phyloP scores from a whole-genome alignment of 768 basidiomycete genomes.

The Mycena galopus region DNA sequence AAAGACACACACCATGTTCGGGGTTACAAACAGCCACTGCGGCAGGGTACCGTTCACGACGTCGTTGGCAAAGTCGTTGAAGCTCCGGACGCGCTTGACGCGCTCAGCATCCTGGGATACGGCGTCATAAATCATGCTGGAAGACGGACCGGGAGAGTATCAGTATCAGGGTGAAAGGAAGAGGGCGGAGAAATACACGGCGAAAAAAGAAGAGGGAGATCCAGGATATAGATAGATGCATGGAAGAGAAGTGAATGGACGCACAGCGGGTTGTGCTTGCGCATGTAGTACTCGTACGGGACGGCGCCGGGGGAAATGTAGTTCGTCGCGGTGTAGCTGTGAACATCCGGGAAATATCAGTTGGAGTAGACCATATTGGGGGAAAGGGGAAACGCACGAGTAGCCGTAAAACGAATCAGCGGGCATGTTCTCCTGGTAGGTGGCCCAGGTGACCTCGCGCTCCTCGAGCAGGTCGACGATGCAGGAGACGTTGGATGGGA shows the following conservation, averaged over 20 bases:
- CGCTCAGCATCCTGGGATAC: conserved; percentile 58
- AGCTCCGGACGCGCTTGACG: conserved; percentile 63
- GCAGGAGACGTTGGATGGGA: too few species aligned
- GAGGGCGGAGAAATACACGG: too few species aligned
- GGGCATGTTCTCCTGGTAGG: conserved; percentile 73
- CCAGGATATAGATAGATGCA: too few species aligned
- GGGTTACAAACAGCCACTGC: conserved; percentile 75
- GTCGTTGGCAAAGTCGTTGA: conserved; percentile 73
- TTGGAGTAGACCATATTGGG: background rate
- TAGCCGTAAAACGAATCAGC: conserved; percentile 58
- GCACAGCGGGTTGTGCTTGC: conserved; percentile 72
- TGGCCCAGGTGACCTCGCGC: too few species aligned
- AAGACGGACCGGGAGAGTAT: too few species aligned
- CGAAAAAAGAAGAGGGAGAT: too few species aligned
- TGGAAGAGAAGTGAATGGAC: too few species aligned
- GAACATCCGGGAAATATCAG: too few species aligned
- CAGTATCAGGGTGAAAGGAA: too few species aligned
- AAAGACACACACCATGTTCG: conserved; percentile 60
- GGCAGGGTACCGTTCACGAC: conserved; percentile 62
- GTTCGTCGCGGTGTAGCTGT: conserved; percentile 51
- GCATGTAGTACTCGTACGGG: conserved; percentile 63
- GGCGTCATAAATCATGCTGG: conserved; percentile 64
- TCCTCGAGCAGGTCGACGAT: too few species aligned
- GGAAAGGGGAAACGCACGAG: conserved; percentile 40
- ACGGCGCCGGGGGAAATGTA: conserved; percentile 50